phyloP scores from a whole-genome alignment of 768 basidiomycete genomes.

The Podaxis mareebaensis region DNA sequence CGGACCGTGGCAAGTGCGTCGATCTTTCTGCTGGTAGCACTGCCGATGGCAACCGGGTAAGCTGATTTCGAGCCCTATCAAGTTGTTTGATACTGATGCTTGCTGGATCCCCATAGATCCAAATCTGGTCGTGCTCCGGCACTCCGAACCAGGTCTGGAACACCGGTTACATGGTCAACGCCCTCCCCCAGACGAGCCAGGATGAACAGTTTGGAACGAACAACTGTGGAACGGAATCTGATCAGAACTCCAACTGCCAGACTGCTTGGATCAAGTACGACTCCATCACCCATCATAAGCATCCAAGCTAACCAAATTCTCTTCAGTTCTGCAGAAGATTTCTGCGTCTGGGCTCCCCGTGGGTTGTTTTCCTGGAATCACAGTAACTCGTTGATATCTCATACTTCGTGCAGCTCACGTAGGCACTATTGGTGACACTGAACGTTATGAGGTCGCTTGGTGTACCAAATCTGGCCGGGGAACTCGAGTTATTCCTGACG shows the following conservation, averaged over 20 bases:
- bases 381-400: background rate
- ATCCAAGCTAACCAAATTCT: constrained; percentile 15
- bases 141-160: constrained; percentile 58
- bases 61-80: constrained; percentile 15
- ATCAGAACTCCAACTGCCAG: constrained; percentile 66
- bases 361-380: constrained; percentile 15
- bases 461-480: constrained; percentile 76
- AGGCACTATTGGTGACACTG: constrained; percentile 65
- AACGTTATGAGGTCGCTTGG: constrained; percentile 70
- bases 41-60: constrained; percentile 42
- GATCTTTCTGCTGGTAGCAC: constrained; percentile 45
- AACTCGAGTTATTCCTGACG: constrained; percentile 69
- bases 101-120: constrained; percentile 31
- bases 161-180: constrained; percentile 43
- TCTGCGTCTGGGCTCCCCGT: constrained; percentile 71
- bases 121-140: constrained; percentile 45
- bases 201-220: constrained; percentile 67
- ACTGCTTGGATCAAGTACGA: constrained; percentile 66
- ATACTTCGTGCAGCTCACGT: constrained; percentile 28
- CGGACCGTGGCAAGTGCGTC: constrained; percentile 48
- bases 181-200: constrained; percentile 51
- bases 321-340: constrained; percentile 58
- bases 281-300: constrained; percentile 19
- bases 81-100: background rate
- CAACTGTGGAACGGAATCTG: constrained; percentile 60